phyloP scores from a whole-genome alignment of 73 alveolate genomes.

The Paramecium bursaria region DNA sequence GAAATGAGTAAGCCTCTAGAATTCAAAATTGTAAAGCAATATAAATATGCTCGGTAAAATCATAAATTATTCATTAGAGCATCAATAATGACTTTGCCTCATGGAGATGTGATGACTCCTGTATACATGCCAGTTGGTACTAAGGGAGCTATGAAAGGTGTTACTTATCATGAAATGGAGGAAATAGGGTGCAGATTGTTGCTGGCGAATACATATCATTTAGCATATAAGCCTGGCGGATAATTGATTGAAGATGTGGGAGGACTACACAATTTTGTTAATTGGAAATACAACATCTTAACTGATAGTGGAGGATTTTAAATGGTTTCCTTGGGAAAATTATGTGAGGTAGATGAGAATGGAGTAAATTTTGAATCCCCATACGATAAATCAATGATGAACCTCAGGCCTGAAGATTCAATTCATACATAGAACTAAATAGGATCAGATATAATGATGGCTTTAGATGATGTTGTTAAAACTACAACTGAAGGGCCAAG shows the following conservation, averaged over 20 bases:
- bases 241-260: conserved; percentile 90
- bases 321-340: conserved; percentile 96
- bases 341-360: conserved; percentile 90
- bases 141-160: conserved; percentile 98
- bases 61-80: conserved; percentile 78
- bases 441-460: conserved; percentile 99
- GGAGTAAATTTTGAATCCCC: conserved; percentile 99
- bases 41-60: conserved; percentile 25
- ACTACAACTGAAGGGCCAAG: conserved; percentile 93
- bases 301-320: conserved; percentile 99
- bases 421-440: conserved; percentile 96
- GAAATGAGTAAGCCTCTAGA: conserved; percentile 34
- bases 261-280: conserved; percentile 96
- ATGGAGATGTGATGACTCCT: conserved; percentile 98
- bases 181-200: conserved; percentile 95
- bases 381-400: conserved; percentile 91
- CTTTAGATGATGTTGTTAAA: conserved; percentile 96
- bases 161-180: conserved; percentile 85
- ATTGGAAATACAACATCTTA: conserved; percentile 90
- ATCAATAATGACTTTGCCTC: conserved; percentile 96
- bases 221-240: conserved; percentile 99
- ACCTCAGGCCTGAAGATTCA: conserved; percentile 98
- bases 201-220: conserved; percentile 98
- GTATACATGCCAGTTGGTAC: conserved; percentile 99
- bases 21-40: conserved; percentile 4